Evolutionary conservation across 805 yeast species (phyloP), one percentile per base, ranked within the genome.

Genomic region (Cyberlindnera mississippiensis): DNA sequence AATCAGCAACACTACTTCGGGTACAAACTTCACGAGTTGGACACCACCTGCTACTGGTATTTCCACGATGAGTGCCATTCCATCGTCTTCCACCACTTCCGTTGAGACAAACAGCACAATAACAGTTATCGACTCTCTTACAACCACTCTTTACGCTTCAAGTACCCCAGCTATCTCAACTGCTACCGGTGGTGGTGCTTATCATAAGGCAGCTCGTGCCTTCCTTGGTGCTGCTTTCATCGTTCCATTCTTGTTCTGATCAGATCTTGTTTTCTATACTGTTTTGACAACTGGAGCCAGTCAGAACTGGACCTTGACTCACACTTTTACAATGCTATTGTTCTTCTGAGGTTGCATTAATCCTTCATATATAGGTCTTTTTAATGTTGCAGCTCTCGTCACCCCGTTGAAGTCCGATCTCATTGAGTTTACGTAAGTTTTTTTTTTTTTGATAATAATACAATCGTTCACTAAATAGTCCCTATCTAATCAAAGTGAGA

Each of bases 161-260:
- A 6, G 13, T 10, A 17, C 9, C 16, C 49, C 50, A 35, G 26
- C 29, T 18, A 13, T 44, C 6, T 9, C 49, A 14, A 26, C 40
- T 10, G 41, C 40, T 22, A 28, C 33, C 10, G 51, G 47, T 33
- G 49, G 37, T 14, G 50, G 32, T 41, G 24, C 24, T 20, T 20
- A 20, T 37, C 38, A 38, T 19, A 35, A 11, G 35, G 33, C 13
- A 16, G 27, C 42, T 11, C 49, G 41, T 28, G 41, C 38, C 7
- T 12, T 32, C 13, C 36, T 35, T 14, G 49, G 37, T 20, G 46
- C 38, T 13, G 40, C 33, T 27, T 43, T 38, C 27, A 38, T 34
- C 33, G 35, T 37, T 28, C 48, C 49, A 10, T 37, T 41, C 19
- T 34, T 47, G 24, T 28, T 47, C 19, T 47, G 16, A 32, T 20